Base-by-base conservation (phyloP, 345 rosid species). In the Alliaria petiolata region DNA sequence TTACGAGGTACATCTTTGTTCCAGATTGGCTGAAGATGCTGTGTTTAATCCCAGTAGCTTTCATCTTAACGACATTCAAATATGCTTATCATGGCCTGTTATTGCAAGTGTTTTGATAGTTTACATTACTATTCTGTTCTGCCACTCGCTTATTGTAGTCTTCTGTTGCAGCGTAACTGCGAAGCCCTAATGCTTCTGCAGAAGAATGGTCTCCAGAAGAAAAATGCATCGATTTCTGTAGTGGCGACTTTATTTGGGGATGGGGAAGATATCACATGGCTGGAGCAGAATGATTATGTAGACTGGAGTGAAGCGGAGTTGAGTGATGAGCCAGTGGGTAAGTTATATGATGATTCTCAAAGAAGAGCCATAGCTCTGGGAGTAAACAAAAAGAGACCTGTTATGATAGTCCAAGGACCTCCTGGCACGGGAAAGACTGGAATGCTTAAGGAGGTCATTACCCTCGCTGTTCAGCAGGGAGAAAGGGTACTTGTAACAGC, bases 381-480 rank as follows among this genome's bases (percentile, higher is more conserved):
- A 67, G 80, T 91, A 79, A 91, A 91, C 82, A 87, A 86, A 83
- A 89, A 88, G 69, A 79, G 87, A 2, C 97, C 97, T 25, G 43
- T 89, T 38, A 58, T 89, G 87, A 74, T 87, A 79, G 81, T 93
- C 62, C 95, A 91, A 80, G 98, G 98, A 56, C 98, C 98, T 59
- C 98, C 98, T 44, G 98, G 98, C 60, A 87, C 97, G 12, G 97
- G 98, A 44, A 93, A 93, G 86, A 86, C 98, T 40, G 88, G 86
- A 76, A 75, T 93, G 85, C 97, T 93, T 26, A 91, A 82, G 70
- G 98, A 93, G 79, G 77, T 89, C 47, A 82, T 89, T 68, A 69
- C 81, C 40, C 85, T 81, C 43, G 84, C 97, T 62, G 97, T 83
- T 79, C 89, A 83, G 69, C 95, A 85, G 75, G 98, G 95, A 31